Percentiles rank a stretch among this genome's conserved stretches.
Conservation (phyloP, 331 rosid species). For the Malus hybrid region DNA sequence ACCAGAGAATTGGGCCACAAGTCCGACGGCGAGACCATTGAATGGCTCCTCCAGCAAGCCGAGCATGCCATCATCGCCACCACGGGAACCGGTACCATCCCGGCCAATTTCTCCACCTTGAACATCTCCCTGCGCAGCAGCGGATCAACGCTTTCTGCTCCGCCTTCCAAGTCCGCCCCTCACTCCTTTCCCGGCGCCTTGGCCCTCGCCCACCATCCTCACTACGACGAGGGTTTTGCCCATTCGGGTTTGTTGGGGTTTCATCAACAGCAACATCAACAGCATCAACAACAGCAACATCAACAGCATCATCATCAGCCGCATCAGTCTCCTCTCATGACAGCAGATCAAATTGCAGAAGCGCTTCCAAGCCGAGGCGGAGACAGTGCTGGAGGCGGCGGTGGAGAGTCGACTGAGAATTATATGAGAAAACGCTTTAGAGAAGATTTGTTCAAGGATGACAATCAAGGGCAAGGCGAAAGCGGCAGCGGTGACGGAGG, state of each 20-base stretch:
- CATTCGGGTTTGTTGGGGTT: conserved; percentile 72
- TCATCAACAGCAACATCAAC: not conserved
- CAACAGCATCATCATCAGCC: conserved; percentile 35
- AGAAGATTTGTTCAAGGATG: conserved; percentile 88
- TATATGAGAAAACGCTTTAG: conserved; percentile 74
- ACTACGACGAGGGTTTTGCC: conserved; percentile 57
- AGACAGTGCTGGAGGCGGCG: conserved; percentile 27
- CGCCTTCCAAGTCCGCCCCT: conserved; percentile 64
- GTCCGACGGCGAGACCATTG: conserved; percentile 91
- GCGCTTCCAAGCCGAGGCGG: conserved; percentile 46
- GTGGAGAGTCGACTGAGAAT: conserved; percentile 45
- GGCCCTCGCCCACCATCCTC: conserved; percentile 43
- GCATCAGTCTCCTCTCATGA: conserved; percentile 39
- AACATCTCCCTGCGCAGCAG: conserved; percentile 72
- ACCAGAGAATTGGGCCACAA: conserved; percentile 82
- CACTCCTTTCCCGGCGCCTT: conserved; percentile 38
- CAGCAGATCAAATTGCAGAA: conserved; percentile 65
- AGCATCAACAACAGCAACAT: conserved; percentile 22
- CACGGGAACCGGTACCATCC: conserved; percentile 86
- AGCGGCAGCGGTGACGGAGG: conserved; percentile 12
- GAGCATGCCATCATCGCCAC: conserved; percentile 81
- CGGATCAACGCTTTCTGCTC: conserved; percentile 71
- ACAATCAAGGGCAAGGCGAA: conserved; percentile 17
- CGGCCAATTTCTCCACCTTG: conserved; percentile 74
- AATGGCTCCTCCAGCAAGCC: conserved; percentile 90